Evolutionary conservation across 108 stramenopile species (phyloP).

Genomic region (Cylindrotheca fusiformis): DNA sequence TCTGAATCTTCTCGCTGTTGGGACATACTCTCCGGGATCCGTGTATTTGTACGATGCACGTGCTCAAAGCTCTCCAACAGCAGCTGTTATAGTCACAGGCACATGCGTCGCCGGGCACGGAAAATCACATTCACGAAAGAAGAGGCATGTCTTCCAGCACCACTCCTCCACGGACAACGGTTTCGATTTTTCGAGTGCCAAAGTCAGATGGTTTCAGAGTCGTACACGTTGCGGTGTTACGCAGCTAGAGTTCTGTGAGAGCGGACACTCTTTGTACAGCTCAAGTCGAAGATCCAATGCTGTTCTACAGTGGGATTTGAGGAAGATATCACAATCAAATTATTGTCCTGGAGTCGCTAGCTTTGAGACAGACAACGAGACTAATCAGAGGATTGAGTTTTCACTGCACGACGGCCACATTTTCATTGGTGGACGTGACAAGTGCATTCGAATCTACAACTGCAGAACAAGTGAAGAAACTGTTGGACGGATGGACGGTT

Average conservation of each 20-base stretch:
- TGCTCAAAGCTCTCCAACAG: constrained; percentile 16
- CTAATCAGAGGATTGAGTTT: constrained; percentile 82
- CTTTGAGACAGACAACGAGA: constrained; percentile 60
- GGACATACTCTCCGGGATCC: constrained; percentile 84
- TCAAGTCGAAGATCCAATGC: constrained; percentile 70
- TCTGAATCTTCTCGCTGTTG: constrained; percentile 60
- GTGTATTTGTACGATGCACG: constrained; percentile 84
- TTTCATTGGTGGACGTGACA: constrained; percentile 54
- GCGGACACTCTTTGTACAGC: constrained; percentile 56
- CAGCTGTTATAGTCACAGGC: constrained; percentile 25
- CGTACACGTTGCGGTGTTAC: constrained; percentile 73
- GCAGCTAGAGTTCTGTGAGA: constrained; percentile 57
- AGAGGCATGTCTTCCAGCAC: constrained; percentile 20
- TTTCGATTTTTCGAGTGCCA: constrained; percentile 55
- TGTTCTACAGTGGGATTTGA: constrained; percentile 77
- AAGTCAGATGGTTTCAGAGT: constrained; percentile 71
- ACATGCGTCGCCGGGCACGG: constrained; percentile 73
- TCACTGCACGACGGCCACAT: constrained; percentile 43
- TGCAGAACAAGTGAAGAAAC: constrained; percentile 9
- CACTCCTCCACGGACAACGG: constrained; percentile 13
- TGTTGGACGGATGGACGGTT: constrained; percentile 22
- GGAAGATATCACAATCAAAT: constrained; percentile 46
- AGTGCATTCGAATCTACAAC: constrained; percentile 57
- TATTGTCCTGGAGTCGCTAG: constrained; percentile 59
- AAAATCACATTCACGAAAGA: constrained; percentile 33